Percentiles rank a stretch among this genome's conserved stretches.
These are phyloP conservation scores for Pisolithus orientalis DNA, from an alignment of 768 basidiomycete species.

Conservation along the genomic window DNA sequence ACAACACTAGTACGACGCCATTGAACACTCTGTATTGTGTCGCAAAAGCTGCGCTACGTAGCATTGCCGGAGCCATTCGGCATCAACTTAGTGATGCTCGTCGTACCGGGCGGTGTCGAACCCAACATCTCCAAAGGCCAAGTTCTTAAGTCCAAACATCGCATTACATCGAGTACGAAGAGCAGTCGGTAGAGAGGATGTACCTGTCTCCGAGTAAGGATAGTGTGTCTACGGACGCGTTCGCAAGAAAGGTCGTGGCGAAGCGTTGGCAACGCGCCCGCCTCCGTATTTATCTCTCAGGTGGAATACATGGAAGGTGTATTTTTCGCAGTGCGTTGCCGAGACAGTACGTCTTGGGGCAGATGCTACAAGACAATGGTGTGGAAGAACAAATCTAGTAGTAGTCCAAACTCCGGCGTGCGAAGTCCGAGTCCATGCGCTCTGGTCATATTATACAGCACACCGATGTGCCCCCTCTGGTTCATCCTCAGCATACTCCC, in stretches of 20 bases:
- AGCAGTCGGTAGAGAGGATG: conserved; percentile 50
- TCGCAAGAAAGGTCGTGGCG: conserved; percentile 47
- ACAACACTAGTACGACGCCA: conserved; percentile 47
- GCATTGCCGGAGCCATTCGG: conserved; percentile 64
- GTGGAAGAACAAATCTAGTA: not conserved
- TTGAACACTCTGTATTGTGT: conserved; percentile 61
- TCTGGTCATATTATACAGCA: too few species aligned
- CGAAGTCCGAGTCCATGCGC: too few species aligned
- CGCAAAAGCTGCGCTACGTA: conserved; percentile 52
- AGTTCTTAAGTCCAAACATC: conserved; percentile 36
- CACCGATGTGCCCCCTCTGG: too few species aligned
- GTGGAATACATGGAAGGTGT: conserved; percentile 24
- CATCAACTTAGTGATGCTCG: conserved; percentile 55
- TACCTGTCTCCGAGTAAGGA: conserved; percentile 42
- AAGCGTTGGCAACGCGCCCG: conserved; percentile 42
- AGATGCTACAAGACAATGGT: conserved; percentile 6
- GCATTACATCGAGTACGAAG: conserved; percentile 50
- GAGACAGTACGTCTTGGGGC: conserved; percentile 13
- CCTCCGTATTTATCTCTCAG: conserved; percentile 50
- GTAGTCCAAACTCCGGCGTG: too few species aligned
- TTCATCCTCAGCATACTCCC: too few species aligned
- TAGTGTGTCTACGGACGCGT: conserved; percentile 44
- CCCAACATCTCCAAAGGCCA: conserved; percentile 62
- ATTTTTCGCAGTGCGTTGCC: conserved; percentile 19
- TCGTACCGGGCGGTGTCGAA: conserved; percentile 58